Percentiles rank a stretch among this genome's conserved stretches.
Evolutionary conservation across 805 yeast species (phyloP).

Genomic region (Barnettozyma siamensis): DNA sequence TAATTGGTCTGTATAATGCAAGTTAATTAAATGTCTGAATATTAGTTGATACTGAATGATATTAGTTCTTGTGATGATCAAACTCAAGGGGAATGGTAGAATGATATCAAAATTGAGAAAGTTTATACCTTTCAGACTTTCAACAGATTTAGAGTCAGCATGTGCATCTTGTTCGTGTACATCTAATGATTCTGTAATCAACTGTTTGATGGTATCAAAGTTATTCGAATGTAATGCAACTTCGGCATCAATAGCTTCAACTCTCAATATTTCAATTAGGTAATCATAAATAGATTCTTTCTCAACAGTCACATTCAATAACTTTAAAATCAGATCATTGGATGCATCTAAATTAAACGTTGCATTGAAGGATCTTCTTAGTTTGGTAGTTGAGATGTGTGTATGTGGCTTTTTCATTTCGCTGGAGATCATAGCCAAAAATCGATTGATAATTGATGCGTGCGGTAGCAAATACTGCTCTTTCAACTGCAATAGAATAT

Average conservation of each 20-base stretch:
- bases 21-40: conserved; percentile 60
- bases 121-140: conserved; percentile 39
- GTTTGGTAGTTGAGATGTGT: conserved; percentile 26
- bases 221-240: conserved; percentile 41
- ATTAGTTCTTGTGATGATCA: conserved; percentile 64
- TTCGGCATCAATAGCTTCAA: conserved; percentile 50
- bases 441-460: conserved; percentile 45
- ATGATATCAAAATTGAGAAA: conserved; percentile 49
- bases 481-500: conserved; percentile 45
- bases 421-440: conserved; percentile 42
- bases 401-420: conserved; percentile 43
- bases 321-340: conserved; percentile 22
- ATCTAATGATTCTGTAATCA: conserved; percentile 38
- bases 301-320: conserved; percentile 36
- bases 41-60: conserved; percentile 74
- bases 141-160: conserved; percentile 21
- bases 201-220: conserved; percentile 36
- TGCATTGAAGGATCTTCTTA: conserved; percentile 28
- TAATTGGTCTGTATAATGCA: conserved; percentile 56
- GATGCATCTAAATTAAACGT: conserved; percentile 9
- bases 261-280: conserved; percentile 45
- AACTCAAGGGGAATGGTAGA: conserved; percentile 85
- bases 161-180: conserved; percentile 9
- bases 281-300: conserved; percentile 34
- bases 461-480: conserved; percentile 51